Percentiles rank a stretch among this genome's conserved stretches.
Evolutionary conservation across 306 rosid species (phyloP).

Genomic region (Cucumis melo): DNA sequence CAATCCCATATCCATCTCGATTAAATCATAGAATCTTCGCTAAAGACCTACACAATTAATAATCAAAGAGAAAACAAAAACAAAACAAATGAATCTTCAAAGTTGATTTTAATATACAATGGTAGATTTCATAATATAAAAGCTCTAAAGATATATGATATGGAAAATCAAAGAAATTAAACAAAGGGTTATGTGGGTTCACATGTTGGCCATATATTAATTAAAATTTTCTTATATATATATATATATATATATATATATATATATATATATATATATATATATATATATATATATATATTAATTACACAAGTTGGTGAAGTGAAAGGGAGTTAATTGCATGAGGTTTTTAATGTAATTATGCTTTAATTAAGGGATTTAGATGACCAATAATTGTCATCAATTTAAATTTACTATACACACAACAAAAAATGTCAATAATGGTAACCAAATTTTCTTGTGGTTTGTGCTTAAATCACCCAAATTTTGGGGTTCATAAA

Average conservation of each 20-base stretch:
- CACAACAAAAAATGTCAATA: not conserved
- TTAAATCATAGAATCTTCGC: not conserved
- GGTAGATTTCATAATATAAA: not conserved
- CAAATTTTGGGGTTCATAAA: conserved; percentile 17
- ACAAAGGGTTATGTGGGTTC: not conserved
- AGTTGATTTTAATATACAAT: not conserved
- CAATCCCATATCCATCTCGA: not conserved
- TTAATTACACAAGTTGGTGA: not conserved
- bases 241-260: too few species aligned
- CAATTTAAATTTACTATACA: not conserved
- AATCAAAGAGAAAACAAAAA: not conserved
- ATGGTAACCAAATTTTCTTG: not conserved
- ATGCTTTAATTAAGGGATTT: not conserved
- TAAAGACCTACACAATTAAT: not conserved
- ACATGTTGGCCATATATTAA: not conserved
- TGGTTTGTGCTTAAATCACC: conserved; percentile 14
- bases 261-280: too few species aligned
- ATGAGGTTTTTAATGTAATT: not conserved
- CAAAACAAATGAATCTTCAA: not conserved
- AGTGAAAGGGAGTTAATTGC: not conserved
- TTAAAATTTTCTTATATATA: not conserved
- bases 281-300: too few species aligned
- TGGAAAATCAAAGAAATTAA: not conserved
- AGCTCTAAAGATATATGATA: not conserved
- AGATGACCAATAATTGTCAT: not conserved